Evolutionary conservation across 2,329 filamentous ascomycete species (phyloP), one percentile per base, ranked within the genome.

Genomic region (Fusarium camptoceras): DNA sequence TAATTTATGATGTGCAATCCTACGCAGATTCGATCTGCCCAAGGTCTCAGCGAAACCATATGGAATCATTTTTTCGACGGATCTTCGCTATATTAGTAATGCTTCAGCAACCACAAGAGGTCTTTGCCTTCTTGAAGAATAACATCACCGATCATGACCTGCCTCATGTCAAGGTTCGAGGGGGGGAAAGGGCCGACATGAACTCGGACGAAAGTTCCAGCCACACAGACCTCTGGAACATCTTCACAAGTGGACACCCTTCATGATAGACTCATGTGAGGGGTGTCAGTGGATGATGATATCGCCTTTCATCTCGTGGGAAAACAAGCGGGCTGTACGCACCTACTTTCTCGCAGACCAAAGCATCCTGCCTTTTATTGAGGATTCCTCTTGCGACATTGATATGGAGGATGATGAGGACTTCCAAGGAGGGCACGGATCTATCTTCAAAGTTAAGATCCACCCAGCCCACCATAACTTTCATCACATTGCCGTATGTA

Each of bases 401-500:
- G 24, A 27, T 16, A 39, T 39, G 31, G 31, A 51, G 7, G 31
- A 51, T 39, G 31, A 51, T 27, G 31, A 51, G 30, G 48, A 51
- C 10, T 39, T 51, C 22, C 31, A 51, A 39, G 31, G 31, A 8
- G 48, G 48, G 11, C 31, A 51, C 9, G 24, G 48, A 16, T 51
- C 31, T 37, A 51, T 51, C 31, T 51, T 37, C 31, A 51, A 51
- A 8, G 30, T 51, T 18, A 51, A 51, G 30, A 51, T 51, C 22
- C 48, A 51, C 31, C 48, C 31, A 27, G 22, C 31, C 0, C 31
- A 51, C 16, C 48, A 51, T 8, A 27, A 51, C 31, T 50, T 50
- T 12, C 31, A 50, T 50, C 11, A 39, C 20, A 50, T 50, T 27
- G 31, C 48, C 4, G 22, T 37, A 50, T 14, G 31, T 28, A 27